Percentiles rank a stretch among this genome's conserved stretches.
Conservation (phyloP, 2,329 filamentous ascomycete species). For the Xylaria sp. region DNA sequence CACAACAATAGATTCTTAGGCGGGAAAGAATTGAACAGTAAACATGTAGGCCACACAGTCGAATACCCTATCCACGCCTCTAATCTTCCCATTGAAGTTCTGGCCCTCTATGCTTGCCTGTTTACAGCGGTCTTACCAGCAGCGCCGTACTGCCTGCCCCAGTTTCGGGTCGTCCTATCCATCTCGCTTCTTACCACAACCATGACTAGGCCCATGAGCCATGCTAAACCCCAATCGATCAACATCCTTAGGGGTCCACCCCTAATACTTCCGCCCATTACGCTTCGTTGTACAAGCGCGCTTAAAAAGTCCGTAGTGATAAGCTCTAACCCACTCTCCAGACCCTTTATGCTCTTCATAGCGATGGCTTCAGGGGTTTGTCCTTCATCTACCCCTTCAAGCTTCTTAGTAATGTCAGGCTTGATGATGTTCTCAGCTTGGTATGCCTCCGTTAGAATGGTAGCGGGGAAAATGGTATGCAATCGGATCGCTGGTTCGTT, state of each 20-base stretch:
- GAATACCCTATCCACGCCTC: not conserved
- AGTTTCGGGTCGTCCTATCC: slow-evolving; percentile 26
- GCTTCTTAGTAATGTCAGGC: slow-evolving; percentile 26
- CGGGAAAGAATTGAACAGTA: too few relatives aligned
- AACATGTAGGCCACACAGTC: not conserved
- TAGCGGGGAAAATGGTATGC: slow-evolving; percentile 70
- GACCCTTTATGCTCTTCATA: slow-evolving; percentile 31
- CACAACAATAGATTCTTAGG: too few relatives aligned
- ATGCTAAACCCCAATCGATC: slow-evolving; percentile 27
- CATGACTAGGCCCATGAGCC: slow-evolving; percentile 29
- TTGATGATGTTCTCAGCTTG: slow-evolving; percentile 32
- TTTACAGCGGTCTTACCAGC: slow-evolving; percentile 17
- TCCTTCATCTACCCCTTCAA: slow-evolving; percentile 26
- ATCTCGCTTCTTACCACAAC: slow-evolving; percentile 31
- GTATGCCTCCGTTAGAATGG: slow-evolving; percentile 63
- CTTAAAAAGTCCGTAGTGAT: slow-evolving; percentile 34
- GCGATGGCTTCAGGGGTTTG: slow-evolving; percentile 32
- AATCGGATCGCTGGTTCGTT: slow-evolving; percentile 53
- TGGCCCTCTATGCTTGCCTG: slow-evolving; percentile 1
- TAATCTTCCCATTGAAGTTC: not conserved
- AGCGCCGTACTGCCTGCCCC: slow-evolving; percentile 26
- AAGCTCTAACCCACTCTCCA: slow-evolving; percentile 39
- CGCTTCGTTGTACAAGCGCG: slow-evolving; percentile 24
- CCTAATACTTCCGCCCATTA: slow-evolving; percentile 30
- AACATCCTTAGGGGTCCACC: slow-evolving; percentile 25